Evolutionary conservation across 352 stramenopile species (phyloP).

Genomic region (Phytophthora hibernalis): DNA sequence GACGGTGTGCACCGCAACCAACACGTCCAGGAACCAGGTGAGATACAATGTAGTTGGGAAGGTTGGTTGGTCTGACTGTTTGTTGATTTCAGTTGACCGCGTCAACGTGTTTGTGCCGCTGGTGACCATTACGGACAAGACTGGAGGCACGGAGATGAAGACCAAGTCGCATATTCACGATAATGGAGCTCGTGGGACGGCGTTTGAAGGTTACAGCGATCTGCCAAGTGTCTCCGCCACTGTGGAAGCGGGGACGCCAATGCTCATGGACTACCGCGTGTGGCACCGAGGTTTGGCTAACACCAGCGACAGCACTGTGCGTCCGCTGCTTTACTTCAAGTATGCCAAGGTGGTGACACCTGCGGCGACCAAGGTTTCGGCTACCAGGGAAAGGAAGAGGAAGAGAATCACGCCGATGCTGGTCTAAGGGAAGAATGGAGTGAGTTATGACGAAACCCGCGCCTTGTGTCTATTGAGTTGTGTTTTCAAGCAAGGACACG

Average conservation of each 20-base stretch:
- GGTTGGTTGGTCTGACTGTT: conserved; percentile 3
- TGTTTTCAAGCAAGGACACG: conserved; percentile 29
- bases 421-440: conserved; percentile 15
- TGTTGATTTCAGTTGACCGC: conserved; percentile 52
- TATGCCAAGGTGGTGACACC: conserved; percentile 38
- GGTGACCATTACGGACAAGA: conserved; percentile 50
- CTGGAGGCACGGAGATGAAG: conserved; percentile 82
- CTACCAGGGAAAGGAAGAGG: conserved; percentile 31
- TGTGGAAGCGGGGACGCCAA: conserved; percentile 61
- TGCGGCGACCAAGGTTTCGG: background rate
- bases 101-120: conserved; percentile 83
- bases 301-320: conserved; percentile 44
- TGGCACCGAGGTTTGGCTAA: conserved; percentile 79
- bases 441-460: background rate
- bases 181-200: conserved; percentile 34
- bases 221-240: conserved; percentile 60
- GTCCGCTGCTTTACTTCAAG: conserved; percentile 80
- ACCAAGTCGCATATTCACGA: conserved; percentile 56
- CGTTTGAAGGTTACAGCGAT: conserved; percentile 61
- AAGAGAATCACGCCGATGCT: conserved; percentile 47
- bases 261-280: conserved; percentile 84
- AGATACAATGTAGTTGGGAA: background rate
- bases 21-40: conserved; percentile 59
- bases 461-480: conserved; percentile 23
- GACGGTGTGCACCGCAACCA: conserved; percentile 74